Evolutionary conservation across 2,329 filamentous ascomycete species (phyloP), one percentile per base, ranked within the genome.

Genomic region (Fusarium pseudocircinatum): DNA sequence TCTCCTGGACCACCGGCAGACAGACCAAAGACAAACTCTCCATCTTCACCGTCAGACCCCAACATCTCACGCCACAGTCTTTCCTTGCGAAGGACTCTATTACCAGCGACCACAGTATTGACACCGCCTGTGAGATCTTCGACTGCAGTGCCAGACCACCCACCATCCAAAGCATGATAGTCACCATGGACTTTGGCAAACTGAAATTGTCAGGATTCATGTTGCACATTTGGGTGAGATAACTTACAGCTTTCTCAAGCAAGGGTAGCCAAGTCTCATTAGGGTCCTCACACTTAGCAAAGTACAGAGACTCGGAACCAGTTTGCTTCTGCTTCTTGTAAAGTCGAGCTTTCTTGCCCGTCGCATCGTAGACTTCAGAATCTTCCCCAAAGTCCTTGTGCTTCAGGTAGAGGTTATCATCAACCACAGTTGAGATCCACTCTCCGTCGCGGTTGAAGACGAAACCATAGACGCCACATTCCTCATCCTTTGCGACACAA

Each of bases 181-280:
- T 94, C 92, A 5, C 91, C 92, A 69, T 94, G 92, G 1, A 90
- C 89, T 78, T 94, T 94, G n/a, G 92, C 92, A 77, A 92, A 94
- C 11, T 79, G 22, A 2, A 26, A n/a, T 39, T 4, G 15, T 78
- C 39, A 78, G 63, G 11, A 36, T 24, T 6, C 7, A 4, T n/a
- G 8, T 30, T 18, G 8, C 6, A 1, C 14, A 16, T 20, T 9
- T n/a, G 1, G 8, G 22, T 1, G 8, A 14, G 10, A 12, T 4
- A n/a, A 75, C 78, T 67, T 57, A 79, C 78, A 28, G 92, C 92
- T 78, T 94, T 94, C 75, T 94, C 92, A 4, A 94, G 85, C 52
- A 94, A 81, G 1, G 92, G 92, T 28, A 94, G 84, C 92, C 92
- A 94, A 0, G 91, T 94, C 80, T 94, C 92, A 76, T 93, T 93